Evolutionary conservation across 1,139 yeast genomes (phyloP), one percentile per base, ranked within the genome.

Genomic region (Saccharomycopsis hybrid): DNA sequence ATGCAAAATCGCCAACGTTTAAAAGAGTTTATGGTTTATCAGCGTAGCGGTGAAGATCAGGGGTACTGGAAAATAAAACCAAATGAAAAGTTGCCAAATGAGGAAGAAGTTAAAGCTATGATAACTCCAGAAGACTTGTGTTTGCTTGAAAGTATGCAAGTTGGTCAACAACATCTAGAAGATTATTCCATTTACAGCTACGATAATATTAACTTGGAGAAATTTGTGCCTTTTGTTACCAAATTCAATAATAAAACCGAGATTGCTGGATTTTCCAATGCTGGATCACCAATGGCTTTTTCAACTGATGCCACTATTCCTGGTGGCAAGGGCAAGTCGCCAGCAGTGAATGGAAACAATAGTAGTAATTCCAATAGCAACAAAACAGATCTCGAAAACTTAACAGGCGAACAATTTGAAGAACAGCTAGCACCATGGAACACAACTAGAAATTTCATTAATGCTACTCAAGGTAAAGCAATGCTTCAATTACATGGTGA

Each of bases 1-100:
- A 90, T 92, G 89, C 99, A 94, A 65, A 92, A 89, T 62, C 77
- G 98, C 59, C 97, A 92, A 67, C 74, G 97, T 55, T 74, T 94
- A 54, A 94, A 94, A 65, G 99, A 94, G 67, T 94, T 94, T 59
- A 94, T 94, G 99, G 97, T 90, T 62, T 94, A 87, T 61, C 97
- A 90, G 68, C 75, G 97, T 59, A 81, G 85, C 42, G 98, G 98
- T 11, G 90, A 85, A 31, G 97, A 92, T 62, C 96, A 89, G 62
- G 96, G 97, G 2, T 86, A 72, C 62, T 94, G 99, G 99, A 92
- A 89, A 61, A 76, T 94, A 52, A 88, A 88, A 59, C 77, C 80
- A 27, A 76, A 78, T 24, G 89, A 83, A 51, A 74, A 78, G 3
- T 72, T 90, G 11, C 94, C 96, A 0, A 76, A 73, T 43, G 94